Evolutionary conservation across 2,329 filamentous ascomycete genomes (phyloP).

Genomic region (Graphilbum sp.): DNA sequence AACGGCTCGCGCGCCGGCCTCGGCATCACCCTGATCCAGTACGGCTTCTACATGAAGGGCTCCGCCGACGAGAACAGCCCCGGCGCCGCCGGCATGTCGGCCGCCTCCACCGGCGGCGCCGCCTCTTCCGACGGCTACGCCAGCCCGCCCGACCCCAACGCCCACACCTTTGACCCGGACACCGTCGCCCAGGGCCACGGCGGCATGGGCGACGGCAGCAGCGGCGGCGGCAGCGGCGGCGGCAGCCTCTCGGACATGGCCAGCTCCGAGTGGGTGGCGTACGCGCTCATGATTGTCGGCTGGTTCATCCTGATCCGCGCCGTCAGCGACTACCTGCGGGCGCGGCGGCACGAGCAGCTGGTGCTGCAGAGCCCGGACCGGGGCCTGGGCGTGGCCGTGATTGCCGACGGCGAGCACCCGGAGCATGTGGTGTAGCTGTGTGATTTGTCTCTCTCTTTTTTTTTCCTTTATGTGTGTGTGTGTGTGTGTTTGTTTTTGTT

Average conservation of each 20-base stretch:
- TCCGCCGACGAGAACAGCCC: slow-evolving; percentile 18
- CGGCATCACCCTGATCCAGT: slow-evolving; percentile 89
- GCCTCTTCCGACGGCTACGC: slow-evolving; percentile 39
- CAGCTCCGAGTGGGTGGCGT: slow-evolving; percentile 77
- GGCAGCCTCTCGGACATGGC: slow-evolving; percentile 41
- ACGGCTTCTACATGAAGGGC: slow-evolving; percentile 88
- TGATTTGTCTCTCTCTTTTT: background rate
- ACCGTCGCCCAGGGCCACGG: slow-evolving; percentile 30
- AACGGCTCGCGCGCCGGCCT: slow-evolving; percentile 90
- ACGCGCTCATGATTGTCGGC: slow-evolving; percentile 86
- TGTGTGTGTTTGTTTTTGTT: background rate
- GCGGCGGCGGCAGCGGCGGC: slow-evolving; percentile 12
- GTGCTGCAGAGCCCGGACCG: slow-evolving; percentile 86
- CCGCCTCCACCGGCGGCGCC: slow-evolving; percentile 18
- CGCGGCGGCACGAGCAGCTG: slow-evolving; percentile 78
- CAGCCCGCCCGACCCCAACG: slow-evolving; percentile 71
- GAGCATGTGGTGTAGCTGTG: slow-evolving; percentile 54
- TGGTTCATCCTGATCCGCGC: slow-evolving; percentile 96
- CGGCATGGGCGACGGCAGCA: slow-evolving; percentile 19
- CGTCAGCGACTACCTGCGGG: slow-evolving; percentile 79
- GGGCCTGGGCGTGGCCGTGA: slow-evolving; percentile 67
- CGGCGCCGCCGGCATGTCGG: slow-evolving; percentile 20
- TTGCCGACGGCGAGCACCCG: slow-evolving; percentile 68
- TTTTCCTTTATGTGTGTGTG: background rate
- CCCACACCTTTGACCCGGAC: slow-evolving; percentile 70